Evolutionary conservation across 345 rosid species (phyloP).

Genomic region (Pelargonium nanum): DNA sequence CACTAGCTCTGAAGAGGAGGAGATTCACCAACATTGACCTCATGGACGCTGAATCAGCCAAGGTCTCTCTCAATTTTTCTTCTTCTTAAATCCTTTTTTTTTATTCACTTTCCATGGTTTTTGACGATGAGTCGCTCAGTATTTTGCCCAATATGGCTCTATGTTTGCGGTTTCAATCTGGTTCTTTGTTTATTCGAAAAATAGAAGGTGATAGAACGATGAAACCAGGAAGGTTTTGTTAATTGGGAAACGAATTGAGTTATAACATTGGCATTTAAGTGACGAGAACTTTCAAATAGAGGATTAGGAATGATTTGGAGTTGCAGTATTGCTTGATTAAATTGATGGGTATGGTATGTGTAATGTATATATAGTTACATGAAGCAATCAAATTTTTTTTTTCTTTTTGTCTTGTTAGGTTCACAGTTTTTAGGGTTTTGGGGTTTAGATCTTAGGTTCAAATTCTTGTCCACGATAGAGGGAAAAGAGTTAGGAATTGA

Average conservation of each 20-base stretch:
- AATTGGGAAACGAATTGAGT: neutral
- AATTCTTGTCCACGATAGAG: neutral
- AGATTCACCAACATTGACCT: conserved; percentile 36
- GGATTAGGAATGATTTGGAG: neutral
- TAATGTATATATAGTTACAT: no score
- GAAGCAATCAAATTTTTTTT: neutral
- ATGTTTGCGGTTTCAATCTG: neutral
- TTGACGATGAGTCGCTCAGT: conserved; percentile 8
- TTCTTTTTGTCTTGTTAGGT: neutral
- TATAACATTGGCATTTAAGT: neutral
- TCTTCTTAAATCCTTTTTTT: neutral
- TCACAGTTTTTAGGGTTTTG: no score
- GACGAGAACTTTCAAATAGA: neutral
- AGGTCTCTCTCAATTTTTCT: conserved; percentile 21
- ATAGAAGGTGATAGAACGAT: neutral
- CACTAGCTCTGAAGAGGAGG: conserved; percentile 54
- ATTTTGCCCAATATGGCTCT: neutral
- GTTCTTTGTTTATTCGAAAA: neutral
- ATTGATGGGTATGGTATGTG: no score
- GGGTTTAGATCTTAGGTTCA: no score
- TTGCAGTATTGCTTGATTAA: no score
- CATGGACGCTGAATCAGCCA: conserved; percentile 71
- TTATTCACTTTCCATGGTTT: neutral
- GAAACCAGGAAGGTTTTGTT: neutral
- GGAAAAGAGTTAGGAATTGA: neutral